Evolutionary conservation across 495 filamentous ascomycete genomes (phyloP).

Genomic region (Penicillium tannophilum): DNA sequence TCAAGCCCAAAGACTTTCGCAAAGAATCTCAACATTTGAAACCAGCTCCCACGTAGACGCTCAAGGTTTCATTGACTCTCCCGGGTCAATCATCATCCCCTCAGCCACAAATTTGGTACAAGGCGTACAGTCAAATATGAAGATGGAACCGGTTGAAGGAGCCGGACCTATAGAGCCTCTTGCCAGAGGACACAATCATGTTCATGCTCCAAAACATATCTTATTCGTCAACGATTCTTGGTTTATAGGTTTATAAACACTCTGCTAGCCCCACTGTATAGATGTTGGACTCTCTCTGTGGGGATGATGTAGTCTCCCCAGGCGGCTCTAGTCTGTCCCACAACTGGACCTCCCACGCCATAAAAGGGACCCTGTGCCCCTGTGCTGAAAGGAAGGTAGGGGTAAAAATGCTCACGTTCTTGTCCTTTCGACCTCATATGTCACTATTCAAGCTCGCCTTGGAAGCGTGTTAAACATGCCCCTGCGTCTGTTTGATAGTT

Average conservation of each 20-base stretch:
- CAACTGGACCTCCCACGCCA: not conserved
- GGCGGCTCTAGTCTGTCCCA: constrained; percentile 2
- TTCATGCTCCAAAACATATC: not conserved
- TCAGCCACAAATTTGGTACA: not conserved
- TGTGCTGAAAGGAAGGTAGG: not conserved
- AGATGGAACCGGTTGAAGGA: not conserved
- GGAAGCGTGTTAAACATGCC: not conserved
- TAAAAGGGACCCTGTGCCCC: constrained; percentile 4
- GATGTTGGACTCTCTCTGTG: constrained; percentile 5
- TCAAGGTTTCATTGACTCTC: not conserved
- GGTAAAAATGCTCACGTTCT: not conserved
- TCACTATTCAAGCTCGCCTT: not conserved
- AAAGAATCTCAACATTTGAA: not conserved
- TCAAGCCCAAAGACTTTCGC: not conserved
- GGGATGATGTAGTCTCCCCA: constrained; percentile 21
- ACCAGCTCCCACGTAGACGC: not conserved
- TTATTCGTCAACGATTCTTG: too few relatives aligned
- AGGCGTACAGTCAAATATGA: not conserved
- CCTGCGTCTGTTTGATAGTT: not conserved
- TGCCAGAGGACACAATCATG: not conserved
- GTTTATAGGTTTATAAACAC: not conserved
- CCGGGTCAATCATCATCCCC: not conserved
- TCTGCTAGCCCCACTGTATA: constrained; percentile 3
- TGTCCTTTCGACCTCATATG: not conserved
- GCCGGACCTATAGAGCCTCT: not conserved